Percentiles rank a stretch among this genome's conserved stretches.
Conservation (phyloP, 495 filamentous ascomycete genomes). For the Bryoglossum gracile region DNA sequence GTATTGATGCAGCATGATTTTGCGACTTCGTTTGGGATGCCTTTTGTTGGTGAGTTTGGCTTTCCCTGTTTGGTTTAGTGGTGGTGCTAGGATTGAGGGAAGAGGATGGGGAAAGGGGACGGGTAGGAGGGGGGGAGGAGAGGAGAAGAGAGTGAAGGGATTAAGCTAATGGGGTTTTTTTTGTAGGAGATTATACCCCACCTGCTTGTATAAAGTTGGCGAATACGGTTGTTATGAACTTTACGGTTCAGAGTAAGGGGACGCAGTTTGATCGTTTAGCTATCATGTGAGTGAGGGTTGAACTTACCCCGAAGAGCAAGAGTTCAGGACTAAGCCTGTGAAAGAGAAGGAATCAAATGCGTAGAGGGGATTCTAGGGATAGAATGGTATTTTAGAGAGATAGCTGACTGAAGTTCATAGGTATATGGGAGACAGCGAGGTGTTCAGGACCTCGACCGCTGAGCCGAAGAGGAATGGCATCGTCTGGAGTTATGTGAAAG, state of each 20-base stretch:
- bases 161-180: too few species aligned
- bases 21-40: conserved; percentile 65
- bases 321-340: too few species aligned
- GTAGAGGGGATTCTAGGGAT: too few species aligned
- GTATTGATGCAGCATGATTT: conserved; percentile 66
- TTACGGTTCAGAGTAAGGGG: conserved; percentile 68
- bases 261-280: conserved; percentile 75
- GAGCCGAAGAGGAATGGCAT: conserved; percentile 70
- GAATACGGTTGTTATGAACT: conserved; percentile 72
- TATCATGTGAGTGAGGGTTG: conserved; percentile 40
- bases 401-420: neutral
- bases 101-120: neutral
- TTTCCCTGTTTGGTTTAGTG: too few species aligned
- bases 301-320: neutral
- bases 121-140: neutral
- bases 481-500: conserved; percentile 68
- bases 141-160: too few species aligned
- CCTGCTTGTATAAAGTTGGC: conserved; percentile 52
- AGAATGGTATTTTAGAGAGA: too few species aligned
- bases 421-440: conserved; percentile 74
- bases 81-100: too few species aligned
- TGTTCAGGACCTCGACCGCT: conserved; percentile 82
- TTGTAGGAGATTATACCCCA: conserved; percentile 57
- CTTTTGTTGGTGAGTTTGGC: conserved; percentile 65
- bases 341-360: too few species aligned